Percentiles rank a stretch among this genome's conserved stretches.
Evolutionary conservation across 2,329 filamentous ascomycete species (phyloP).

Genomic region (Monosporascus ibericus): DNA sequence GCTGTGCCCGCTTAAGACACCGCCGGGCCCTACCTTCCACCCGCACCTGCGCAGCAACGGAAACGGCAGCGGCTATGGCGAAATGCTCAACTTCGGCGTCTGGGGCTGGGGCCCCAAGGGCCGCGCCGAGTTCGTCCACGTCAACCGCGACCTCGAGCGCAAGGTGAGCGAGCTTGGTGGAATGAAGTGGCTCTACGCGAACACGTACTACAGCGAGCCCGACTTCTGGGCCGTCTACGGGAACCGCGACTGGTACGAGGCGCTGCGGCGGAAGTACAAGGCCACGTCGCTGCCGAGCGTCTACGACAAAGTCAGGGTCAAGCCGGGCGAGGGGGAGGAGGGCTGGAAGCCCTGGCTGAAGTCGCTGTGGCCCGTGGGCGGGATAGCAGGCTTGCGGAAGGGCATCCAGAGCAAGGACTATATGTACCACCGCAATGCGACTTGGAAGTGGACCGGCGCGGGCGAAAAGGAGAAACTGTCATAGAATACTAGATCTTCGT

Average conservation of each 20-base stretch:
- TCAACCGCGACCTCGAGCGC: slow-evolving; percentile 66
- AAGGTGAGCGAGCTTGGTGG: slow-evolving; percentile 65
- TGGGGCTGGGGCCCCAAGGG: slow-evolving; percentile 69
- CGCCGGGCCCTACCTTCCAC: slow-evolving; percentile 47
- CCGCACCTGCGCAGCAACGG: slow-evolving; percentile 36
- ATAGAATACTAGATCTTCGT: slow-evolving; percentile 3
- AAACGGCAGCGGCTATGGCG: slow-evolving; percentile 6
- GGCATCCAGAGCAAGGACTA: slow-evolving; percentile 54
- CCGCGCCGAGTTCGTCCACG: slow-evolving; percentile 53
- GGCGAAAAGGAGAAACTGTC: slow-evolving; percentile 15
- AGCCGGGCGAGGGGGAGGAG: slow-evolving; percentile 36
- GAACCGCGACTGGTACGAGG: slow-evolving; percentile 53
- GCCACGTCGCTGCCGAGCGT: slow-evolving; percentile 59
- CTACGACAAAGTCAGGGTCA: slow-evolving; percentile 63
- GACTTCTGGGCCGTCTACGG: slow-evolving; percentile 65
- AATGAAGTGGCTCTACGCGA: slow-evolving; percentile 83
- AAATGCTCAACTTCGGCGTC: slow-evolving; percentile 60
- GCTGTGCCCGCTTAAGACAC: slow-evolving; percentile 50
- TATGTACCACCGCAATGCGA: slow-evolving; percentile 43
- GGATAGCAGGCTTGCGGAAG: slow-evolving; percentile 53
- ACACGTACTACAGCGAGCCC: slow-evolving; percentile 71
- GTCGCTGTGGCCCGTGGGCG: slow-evolving; percentile 49
- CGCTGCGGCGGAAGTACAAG: slow-evolving; percentile 54
- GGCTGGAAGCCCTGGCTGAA: slow-evolving; percentile 38
- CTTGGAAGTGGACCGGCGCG: slow-evolving; percentile 45